These are phyloP conservation scores for Mucor plumbeus DNA, from an alignment of 371 early-diverging fungal genomes.

Conservation along the genomic window DNA sequence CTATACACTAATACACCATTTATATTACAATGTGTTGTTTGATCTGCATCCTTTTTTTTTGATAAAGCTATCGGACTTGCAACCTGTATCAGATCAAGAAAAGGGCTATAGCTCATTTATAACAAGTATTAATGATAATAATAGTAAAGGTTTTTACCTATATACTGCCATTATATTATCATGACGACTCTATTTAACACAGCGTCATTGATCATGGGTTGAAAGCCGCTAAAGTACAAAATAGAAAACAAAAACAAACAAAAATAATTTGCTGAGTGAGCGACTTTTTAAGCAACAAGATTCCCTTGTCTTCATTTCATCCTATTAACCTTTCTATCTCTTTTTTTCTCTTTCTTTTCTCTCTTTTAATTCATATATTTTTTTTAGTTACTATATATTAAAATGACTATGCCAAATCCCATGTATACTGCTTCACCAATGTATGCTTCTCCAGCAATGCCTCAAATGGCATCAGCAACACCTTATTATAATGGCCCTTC, in stretches of 20 bases:
- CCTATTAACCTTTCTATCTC: neutral
- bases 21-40: neutral
- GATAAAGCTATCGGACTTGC: neutral
- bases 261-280: constrained; percentile 1
- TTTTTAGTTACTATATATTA: neutral
- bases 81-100: neutral
- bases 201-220: constrained; percentile 14
- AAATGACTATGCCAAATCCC: constrained; percentile 22
- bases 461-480: constrained; percentile 12
- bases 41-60: neutral
- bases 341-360: neutral
- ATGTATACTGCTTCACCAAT: constrained; percentile 14
- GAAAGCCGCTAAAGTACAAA: neutral
- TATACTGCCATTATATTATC: neutral
- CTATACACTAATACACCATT: no score
- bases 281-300: constrained; percentile 2
- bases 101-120: neutral
- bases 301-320: neutral
- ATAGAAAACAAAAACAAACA: constrained; percentile 15
- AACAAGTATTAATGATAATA: neutral
- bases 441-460: constrained; percentile 23
- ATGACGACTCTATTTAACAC: neutral
- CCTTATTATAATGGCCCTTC: constrained; percentile 20
- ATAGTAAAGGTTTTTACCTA: neutral
- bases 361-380: constrained; percentile 7